These are phyloP conservation scores for Tuber borchii DNA, from an alignment of 495 filamentous ascomycete species.

Conservation along the genomic window DNA sequence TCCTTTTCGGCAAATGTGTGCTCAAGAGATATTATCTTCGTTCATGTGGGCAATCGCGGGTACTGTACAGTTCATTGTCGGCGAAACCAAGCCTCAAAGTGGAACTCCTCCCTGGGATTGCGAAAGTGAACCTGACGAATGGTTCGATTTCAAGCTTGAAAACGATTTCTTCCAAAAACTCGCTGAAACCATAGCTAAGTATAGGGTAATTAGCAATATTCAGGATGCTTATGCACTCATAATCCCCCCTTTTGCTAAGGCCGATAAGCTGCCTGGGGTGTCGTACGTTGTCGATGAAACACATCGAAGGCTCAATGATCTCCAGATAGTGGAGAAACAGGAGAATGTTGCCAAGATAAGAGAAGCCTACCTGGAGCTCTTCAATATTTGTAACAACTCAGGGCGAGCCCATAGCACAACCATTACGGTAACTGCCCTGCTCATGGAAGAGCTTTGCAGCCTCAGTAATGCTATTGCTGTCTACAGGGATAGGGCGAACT, in stretches of 20 bases:
- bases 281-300: not conserved
- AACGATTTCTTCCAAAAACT: not conserved
- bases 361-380: not conserved
- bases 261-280: conserved; percentile 12
- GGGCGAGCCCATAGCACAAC: not conserved
- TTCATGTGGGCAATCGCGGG: conserved; percentile 32
- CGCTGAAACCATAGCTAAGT: not conserved
- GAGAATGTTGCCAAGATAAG: not conserved
- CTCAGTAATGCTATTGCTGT: not conserved
- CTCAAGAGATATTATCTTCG: conserved; percentile 28
- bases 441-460: not conserved
- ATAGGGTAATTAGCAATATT: not conserved
- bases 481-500: not conserved
- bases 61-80: not conserved
- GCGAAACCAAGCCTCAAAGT: not conserved
- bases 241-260: conserved; percentile 16
- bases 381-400: not conserved
- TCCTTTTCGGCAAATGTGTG: conserved; percentile 16
- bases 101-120: not conserved
- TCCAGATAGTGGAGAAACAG: not conserved
- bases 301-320: not conserved
- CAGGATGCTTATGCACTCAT: conserved; percentile 17
- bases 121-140: not conserved
- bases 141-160: not conserved
- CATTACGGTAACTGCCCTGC: not conserved